These are phyloP conservation scores for Cotoneaster glaucophyllus DNA, from an alignment of 306 rosid genomes.

Conservation along the genomic window DNA sequence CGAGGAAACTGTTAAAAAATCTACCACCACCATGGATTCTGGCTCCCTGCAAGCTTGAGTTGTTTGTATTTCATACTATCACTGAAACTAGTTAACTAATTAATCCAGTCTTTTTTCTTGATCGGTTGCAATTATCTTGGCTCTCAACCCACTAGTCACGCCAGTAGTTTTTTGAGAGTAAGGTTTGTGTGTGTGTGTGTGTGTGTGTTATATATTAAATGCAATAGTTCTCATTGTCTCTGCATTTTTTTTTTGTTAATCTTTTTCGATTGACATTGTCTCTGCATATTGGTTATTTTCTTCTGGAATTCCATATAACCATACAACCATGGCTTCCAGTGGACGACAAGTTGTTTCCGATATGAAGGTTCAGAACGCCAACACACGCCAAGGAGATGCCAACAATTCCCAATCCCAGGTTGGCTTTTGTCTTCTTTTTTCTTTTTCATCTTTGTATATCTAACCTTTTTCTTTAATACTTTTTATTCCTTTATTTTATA, in stretches of 20 bases:
- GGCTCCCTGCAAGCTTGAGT: not conserved
- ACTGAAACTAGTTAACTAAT: not conserved
- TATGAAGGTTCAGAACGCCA: conserved; percentile 51
- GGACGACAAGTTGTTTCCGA: not conserved
- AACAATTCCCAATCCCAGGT: conserved; percentile 64
- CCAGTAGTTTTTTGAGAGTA: not conserved
- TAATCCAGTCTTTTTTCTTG: not conserved
- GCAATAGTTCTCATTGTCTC: not conserved
- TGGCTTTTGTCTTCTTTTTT: too few species aligned
- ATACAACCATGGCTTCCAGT: conserved; percentile 25
- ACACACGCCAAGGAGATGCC: conserved; percentile 61
- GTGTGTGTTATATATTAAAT: too few species aligned
- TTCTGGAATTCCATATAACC: not conserved
- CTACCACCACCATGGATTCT: not conserved
- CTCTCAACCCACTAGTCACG: not conserved
- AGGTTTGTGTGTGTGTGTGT: not conserved
- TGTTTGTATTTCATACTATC: not conserved
- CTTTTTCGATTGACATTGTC: not conserved
- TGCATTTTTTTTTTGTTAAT: not conserved
- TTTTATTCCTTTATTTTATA: not conserved
- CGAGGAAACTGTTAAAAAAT: not conserved
- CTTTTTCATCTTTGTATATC: too few species aligned
- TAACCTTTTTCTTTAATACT: not conserved
- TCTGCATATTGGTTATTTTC: not conserved
- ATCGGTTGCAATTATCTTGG: not conserved